Percentiles rank a stretch among this genome's conserved stretches.
Evolutionary conservation across 2,329 filamentous ascomycete species (phyloP).

Genomic region (Curvularia spicifera): DNA sequence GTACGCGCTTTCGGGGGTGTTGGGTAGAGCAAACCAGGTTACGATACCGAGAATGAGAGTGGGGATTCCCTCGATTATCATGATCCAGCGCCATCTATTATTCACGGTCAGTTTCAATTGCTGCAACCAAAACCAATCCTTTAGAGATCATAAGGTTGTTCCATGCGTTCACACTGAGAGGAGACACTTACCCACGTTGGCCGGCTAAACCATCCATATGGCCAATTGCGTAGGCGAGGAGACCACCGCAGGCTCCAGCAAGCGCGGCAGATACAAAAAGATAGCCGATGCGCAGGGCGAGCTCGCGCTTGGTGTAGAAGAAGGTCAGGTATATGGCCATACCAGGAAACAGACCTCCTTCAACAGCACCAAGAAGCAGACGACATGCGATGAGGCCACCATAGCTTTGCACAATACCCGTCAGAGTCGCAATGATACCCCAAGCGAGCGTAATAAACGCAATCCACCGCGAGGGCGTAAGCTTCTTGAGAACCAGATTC

Average conservation of each 20-base stretch:
- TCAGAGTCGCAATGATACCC: constrained; percentile 69
- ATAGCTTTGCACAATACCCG: constrained; percentile 71
- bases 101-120: too few species aligned
- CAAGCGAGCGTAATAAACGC: constrained; percentile 66
- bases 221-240: constrained; percentile 76
- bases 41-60: constrained; percentile 61
- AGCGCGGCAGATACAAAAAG: constrained; percentile 74
- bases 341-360: constrained; percentile 74
- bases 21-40: constrained; percentile 66
- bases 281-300: constrained; percentile 74
- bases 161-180: too few species aligned
- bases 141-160: too few species aligned
- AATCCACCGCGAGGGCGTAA: constrained; percentile 57
- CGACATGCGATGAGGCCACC: constrained; percentile 71
- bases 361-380: constrained; percentile 70
- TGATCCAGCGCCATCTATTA: constrained; percentile 69
- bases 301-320: constrained; percentile 76
- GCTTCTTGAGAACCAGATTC: constrained; percentile 56
- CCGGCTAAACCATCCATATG: constrained; percentile 72
- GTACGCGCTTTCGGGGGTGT: constrained; percentile 69
- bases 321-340: constrained; percentile 73
- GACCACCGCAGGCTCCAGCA: constrained; percentile 73
- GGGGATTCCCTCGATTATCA: constrained; percentile 67
- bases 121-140: too few species aligned
- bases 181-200: constrained; percentile 55